Conservation (phyloP, 2,329 filamentous ascomycete genomes). For the Ophiostoma novo-ulmi region DNA sequence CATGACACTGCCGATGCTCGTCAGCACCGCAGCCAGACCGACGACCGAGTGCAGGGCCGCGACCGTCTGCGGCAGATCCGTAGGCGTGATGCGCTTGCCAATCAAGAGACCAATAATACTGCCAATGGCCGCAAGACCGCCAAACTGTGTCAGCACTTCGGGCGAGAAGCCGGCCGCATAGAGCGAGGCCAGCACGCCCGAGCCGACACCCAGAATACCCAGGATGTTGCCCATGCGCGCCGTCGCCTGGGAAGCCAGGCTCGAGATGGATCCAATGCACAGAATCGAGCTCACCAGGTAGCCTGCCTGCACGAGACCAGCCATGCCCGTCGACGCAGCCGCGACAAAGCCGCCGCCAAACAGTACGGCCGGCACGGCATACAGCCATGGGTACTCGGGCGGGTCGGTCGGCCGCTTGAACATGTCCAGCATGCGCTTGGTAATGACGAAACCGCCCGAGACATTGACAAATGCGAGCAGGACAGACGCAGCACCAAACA, state of each 20-base stretch:
- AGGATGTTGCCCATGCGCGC: slow-evolving; percentile 81
- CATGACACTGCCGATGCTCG: slow-evolving; percentile 82
- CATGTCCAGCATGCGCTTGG: slow-evolving; percentile 91
- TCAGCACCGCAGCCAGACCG: slow-evolving; percentile 80
- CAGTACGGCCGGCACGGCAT: slow-evolving; percentile 67
- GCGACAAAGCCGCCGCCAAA: slow-evolving; percentile 79
- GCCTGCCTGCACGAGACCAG: slow-evolving; percentile 78
- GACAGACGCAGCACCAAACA: slow-evolving; percentile 72
- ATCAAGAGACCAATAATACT: slow-evolving; percentile 65
- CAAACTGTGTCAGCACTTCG: slow-evolving; percentile 74
- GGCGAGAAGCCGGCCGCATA: slow-evolving; percentile 74
- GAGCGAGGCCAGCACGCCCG: slow-evolving; percentile 77
- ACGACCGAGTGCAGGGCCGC: slow-evolving; percentile 87
- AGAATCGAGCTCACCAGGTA: slow-evolving; percentile 80
- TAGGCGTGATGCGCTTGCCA: slow-evolving; percentile 80
- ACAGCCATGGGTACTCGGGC: slow-evolving; percentile 82
- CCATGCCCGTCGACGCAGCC: slow-evolving; percentile 74
- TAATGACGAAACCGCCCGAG: slow-evolving; percentile 83
- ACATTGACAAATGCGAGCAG: slow-evolving; percentile 84
- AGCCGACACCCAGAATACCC: slow-evolving; percentile 77
- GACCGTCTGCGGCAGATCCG: slow-evolving; percentile 82
- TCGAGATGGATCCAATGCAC: slow-evolving; percentile 78
- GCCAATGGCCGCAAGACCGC: slow-evolving; percentile 67
- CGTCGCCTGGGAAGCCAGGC: slow-evolving; percentile 74
- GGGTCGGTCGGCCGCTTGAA: slow-evolving; percentile 83